Base-by-base conservation (phyloP, 2,329 filamentous ascomycete species). In the Hypoxylon sp. region DNA sequence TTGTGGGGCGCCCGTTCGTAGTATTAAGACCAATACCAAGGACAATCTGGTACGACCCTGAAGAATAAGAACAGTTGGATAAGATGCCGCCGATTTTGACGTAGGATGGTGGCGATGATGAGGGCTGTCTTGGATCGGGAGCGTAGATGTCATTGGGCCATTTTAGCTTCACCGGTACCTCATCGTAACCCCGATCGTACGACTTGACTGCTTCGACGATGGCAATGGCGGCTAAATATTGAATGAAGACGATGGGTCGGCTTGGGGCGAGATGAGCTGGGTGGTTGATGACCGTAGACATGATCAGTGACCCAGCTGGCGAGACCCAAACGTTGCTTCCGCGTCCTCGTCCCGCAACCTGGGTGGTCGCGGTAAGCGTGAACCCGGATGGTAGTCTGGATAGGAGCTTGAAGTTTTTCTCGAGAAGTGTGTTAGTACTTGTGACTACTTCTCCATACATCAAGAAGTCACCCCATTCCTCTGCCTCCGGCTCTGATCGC, bases 121-220 rank as follows among this genome's bases (percentile, higher is more conserved):
- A 79, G 1, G 83, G 83, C 51, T 84, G 85, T 58, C 80, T 82
- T 5, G 87, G 92, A 75, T 93, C 91, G 21, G 88, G 83, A 0
- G 91, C 91, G 75, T 93, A 95, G 60, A 99, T 93, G 77, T 99
- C 96, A 75, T 99, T 99, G 10, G 96, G 96, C 96, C 96, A 99
- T 80, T 99, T 99, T 32, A 99, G 82, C 77, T 92, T 94, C 44
- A 99, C 86, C 0, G 93, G 92, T 3, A 98, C 79, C 0, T 88
- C 84, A 5, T 88, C 85, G 79, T 97, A 98, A 6, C 91, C 93
- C 2, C 81, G 80, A 53, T 91, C 93, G 76, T 98, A 98, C 27
- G 85, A 86, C 70, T 92, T 91, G 69, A 98, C 90, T 0, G 93
- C 95, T 68, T 93, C 88, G 2, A 97, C 91, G 46, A 95, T 92